Conservation (phyloP, 208 protist genomes). For the Phytomonas francai region DNA sequence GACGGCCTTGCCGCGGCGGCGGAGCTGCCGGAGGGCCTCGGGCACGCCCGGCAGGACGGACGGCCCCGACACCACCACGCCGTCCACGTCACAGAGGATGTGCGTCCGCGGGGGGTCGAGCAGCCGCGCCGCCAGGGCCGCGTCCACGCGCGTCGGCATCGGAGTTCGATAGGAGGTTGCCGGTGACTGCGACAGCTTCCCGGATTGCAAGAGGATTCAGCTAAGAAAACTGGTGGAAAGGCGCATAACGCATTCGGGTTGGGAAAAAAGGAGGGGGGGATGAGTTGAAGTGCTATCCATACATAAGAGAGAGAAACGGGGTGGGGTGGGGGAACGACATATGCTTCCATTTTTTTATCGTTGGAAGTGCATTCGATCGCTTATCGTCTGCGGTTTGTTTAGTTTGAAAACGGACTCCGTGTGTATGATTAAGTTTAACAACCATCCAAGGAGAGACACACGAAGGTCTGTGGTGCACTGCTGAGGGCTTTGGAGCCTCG, state of each 20-base stretch:
- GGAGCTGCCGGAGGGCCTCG: slow-evolving; percentile 48
- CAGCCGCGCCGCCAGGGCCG: slow-evolving; percentile 19
- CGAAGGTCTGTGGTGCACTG: too few species aligned
- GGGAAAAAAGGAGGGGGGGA: not conserved
- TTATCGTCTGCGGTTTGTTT: slow-evolving; percentile 14
- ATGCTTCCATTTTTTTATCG: slow-evolving; percentile 9
- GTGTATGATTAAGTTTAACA: not conserved
- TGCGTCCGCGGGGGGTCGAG: slow-evolving; percentile 32
- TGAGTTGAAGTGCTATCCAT: not conserved
- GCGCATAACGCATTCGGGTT: not conserved
- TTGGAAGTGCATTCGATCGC: slow-evolving; percentile 14
- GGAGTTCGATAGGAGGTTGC: too few species aligned
- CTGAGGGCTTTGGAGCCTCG: too few species aligned
- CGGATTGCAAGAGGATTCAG: not conserved
- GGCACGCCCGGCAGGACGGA: slow-evolving; percentile 34
- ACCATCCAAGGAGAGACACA: not conserved
- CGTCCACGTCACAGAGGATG: slow-evolving; percentile 67
- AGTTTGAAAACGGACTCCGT: not conserved
- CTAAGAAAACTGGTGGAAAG: not conserved
- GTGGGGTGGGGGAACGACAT: not conserved
- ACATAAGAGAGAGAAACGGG: not conserved
- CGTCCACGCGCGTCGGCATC: slow-evolving; percentile 21
- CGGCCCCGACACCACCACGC: slow-evolving; percentile 52
- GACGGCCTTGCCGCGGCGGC: slow-evolving; percentile 33
- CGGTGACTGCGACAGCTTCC: not conserved